Evolutionary conservation across 495 filamentous ascomycete genomes (phyloP).

Genomic region (Annulohypoxylon bovei): DNA sequence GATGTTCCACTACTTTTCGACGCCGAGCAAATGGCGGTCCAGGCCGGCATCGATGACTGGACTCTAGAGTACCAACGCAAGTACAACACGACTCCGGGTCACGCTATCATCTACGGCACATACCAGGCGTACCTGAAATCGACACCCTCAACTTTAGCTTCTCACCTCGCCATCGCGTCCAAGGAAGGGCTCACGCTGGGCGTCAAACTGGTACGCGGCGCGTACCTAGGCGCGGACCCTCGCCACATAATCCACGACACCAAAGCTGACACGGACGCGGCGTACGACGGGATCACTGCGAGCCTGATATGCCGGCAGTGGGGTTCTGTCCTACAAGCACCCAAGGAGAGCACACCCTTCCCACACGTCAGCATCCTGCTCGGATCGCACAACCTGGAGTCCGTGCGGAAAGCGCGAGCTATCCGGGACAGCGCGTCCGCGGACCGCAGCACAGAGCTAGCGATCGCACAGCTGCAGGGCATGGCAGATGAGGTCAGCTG

Average conservation of each 20-base stretch:
- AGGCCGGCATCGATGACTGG: conserved; percentile 88
- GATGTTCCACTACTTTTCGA: conserved; percentile 85
- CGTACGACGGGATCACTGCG: conserved; percentile 53
- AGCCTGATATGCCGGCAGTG: conserved; percentile 54
- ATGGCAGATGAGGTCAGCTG: conserved; percentile 97
- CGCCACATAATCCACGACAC: conserved; percentile 79
- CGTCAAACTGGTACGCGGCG: conserved; percentile 91
- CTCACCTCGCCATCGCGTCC: conserved; percentile 72
- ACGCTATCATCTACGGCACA: conserved; percentile 70
- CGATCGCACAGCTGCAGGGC: conserved; percentile 91
- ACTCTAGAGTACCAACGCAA: conserved; percentile 77
- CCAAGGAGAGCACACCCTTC: conserved; percentile 54
- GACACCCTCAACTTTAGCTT: conserved; percentile 69
- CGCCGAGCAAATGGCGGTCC: conserved; percentile 84
- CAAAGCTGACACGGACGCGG: conserved; percentile 77
- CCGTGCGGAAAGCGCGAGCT: conserved; percentile 74
- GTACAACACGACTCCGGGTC: conserved; percentile 71
- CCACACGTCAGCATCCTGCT: conserved; percentile 77
- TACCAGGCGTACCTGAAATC: conserved; percentile 84
- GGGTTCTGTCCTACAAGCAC: conserved; percentile 59
- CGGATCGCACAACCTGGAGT: conserved; percentile 91
- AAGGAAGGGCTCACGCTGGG: conserved; percentile 80
- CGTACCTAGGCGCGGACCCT: conserved; percentile 85
- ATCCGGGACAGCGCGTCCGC: conserved; percentile 49
- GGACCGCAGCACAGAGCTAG: conserved; percentile 67